These are phyloP conservation scores for Eremothecium coryli DNA, from an alignment of 1,139 yeast species.

Conservation along the genomic window DNA sequence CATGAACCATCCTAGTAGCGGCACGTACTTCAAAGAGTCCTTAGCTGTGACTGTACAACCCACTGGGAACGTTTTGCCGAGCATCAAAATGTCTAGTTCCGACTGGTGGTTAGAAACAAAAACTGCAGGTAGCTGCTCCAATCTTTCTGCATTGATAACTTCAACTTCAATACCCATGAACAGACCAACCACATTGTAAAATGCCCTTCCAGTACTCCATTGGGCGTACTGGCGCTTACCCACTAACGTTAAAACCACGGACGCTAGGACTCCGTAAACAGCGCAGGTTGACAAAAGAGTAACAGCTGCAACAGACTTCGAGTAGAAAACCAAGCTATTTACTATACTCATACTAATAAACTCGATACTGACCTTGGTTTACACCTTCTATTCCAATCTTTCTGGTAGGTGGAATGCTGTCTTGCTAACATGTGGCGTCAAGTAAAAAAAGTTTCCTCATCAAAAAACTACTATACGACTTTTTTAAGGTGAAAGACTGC, in stretches of 20 bases:
- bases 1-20: conserved; percentile 98
- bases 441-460: neutral
- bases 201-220: conserved; percentile 81
- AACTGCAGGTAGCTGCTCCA: conserved; percentile 62
- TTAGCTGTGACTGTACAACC: conserved; percentile 92
- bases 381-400: neutral
- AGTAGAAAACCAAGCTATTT: conserved; percentile 39
- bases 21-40: conserved; percentile 69
- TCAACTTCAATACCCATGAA: conserved; percentile 62
- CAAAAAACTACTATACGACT: neutral
- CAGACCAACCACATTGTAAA: conserved; percentile 50
- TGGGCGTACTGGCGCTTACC: conserved; percentile 80
- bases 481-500: too few relatives aligned
- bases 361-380: too few relatives aligned
- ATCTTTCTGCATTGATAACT: conserved; percentile 51
- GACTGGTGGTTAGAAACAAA: conserved; percentile 87
- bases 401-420: neutral
- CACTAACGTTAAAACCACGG: conserved; percentile 52
- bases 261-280: conserved; percentile 66
- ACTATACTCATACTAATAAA: conserved; percentile 8
- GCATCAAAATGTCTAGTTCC: conserved; percentile 68
- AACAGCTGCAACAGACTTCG: conserved; percentile 47
- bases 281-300: conserved; percentile 52
- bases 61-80: conserved; percentile 78
- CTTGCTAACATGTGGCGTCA: neutral